These are phyloP conservation scores for Macrolepiota fuliginosa DNA, from an alignment of 768 basidiomycete genomes.

Conservation along the genomic window DNA sequence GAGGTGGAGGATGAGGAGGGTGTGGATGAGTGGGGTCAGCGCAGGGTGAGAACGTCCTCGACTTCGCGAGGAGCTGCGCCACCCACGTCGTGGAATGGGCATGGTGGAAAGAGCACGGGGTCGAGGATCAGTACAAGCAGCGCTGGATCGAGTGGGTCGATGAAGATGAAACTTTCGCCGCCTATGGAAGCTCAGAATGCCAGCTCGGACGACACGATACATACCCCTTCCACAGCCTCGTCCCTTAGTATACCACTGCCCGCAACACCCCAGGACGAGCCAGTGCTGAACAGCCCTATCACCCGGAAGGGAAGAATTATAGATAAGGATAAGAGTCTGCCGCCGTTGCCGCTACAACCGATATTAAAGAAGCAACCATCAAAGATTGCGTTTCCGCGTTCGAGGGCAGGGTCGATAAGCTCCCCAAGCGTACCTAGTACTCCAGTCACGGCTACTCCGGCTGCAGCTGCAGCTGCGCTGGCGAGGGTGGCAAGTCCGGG, in stretches of 20 bases:
- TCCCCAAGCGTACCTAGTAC: constrained; percentile 12
- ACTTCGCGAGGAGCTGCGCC: constrained; percentile 16
- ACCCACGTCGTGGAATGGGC: constrained; percentile 23
- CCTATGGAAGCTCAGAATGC: constrained; percentile 8
- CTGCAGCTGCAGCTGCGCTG: constrained; percentile 10
- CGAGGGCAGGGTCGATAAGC: constrained; percentile 17
- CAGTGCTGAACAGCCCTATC: constrained; percentile 13
- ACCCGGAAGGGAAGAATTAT: constrained; percentile 6
- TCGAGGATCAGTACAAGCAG: constrained; percentile 29
- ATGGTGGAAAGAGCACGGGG: constrained; percentile 13
- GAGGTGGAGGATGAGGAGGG: constrained; percentile 18
- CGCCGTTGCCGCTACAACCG: constrained; percentile 25
- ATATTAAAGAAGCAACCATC: constrained; percentile 19
- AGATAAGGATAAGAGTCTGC: constrained; percentile 35
- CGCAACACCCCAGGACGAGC: constrained; percentile 29
- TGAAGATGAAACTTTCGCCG: constrained; percentile 7
- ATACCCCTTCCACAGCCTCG: constrained; percentile 32
- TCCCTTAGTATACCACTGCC: constrained; percentile 33
- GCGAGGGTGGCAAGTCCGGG: constrained; percentile 18
- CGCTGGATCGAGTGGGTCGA: constrained; percentile 20
- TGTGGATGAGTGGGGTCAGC: constrained; percentile 21
- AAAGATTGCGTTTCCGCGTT: constrained; percentile 21
- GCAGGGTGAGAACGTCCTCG: constrained; percentile 4
- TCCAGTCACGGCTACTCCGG: constrained; percentile 15
- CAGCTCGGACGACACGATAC: constrained; percentile 18